phyloP scores from a whole-genome alignment of 345 rosid species.

The Durio zibethinus region DNA sequence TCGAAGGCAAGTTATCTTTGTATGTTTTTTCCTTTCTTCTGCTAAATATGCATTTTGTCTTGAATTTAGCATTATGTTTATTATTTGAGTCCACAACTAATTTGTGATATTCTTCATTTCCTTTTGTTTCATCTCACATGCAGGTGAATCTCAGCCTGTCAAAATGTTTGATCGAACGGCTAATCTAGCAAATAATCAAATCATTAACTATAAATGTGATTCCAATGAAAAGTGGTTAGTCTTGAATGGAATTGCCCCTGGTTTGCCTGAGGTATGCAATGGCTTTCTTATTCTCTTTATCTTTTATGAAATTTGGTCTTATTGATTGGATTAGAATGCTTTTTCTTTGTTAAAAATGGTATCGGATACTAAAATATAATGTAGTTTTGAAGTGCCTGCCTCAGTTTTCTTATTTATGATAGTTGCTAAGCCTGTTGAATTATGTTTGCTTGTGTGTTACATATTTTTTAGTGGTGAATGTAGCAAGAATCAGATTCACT shows the following conservation, averaged over 20 bases:
- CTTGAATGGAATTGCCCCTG: slow-evolving; percentile 93
- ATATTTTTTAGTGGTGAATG: background rate
- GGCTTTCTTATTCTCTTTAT: background rate
- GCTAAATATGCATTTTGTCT: background rate
- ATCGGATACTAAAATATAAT: background rate
- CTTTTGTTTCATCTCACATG: background rate
- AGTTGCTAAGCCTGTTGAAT: background rate
- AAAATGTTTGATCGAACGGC: slow-evolving; percentile 95
- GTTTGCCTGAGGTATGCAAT: slow-evolving; percentile 73
- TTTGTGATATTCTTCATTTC: background rate
- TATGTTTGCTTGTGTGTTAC: background rate
- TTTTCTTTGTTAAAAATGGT: background rate
- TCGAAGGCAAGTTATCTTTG: slow-evolving; percentile 52
- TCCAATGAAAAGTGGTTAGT: slow-evolving; percentile 93
- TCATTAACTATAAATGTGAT: slow-evolving; percentile 87
- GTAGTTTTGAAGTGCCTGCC: background rate
- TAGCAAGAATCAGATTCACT: background rate
- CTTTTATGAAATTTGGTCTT: background rate
- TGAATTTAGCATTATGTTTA: background rate
- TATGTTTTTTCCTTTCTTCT: background rate
- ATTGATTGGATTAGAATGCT: background rate
- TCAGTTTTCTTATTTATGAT: background rate
- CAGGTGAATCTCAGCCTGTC: slow-evolving; percentile 91
- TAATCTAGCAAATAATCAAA: slow-evolving; percentile 84
- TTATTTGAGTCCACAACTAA: background rate